Conservation (phyloP, 768 basidiomycete genomes). For the Suillus plorans region DNA sequence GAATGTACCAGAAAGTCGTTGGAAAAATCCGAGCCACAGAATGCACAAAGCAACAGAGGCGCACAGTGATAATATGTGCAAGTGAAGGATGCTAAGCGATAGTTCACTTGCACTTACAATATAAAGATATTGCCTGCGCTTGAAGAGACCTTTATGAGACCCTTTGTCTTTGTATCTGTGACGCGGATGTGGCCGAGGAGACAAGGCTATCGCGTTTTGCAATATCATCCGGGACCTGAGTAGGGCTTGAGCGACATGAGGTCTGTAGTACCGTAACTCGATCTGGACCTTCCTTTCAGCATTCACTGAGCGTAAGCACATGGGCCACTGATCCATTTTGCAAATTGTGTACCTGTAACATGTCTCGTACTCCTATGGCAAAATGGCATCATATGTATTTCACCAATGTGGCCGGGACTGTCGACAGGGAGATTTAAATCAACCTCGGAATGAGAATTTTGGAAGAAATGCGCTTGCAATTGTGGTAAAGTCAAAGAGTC, state of each 20-base stretch:
- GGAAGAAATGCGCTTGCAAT: neutral
- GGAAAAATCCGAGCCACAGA: neutral
- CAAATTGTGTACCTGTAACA: neutral
- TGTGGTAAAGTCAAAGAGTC: neutral
- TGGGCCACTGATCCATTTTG: neutral
- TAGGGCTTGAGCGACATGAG: neutral
- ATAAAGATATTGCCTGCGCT: neutral
- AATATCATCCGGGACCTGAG: neutral
- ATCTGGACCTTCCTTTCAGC: conserved; percentile 1
- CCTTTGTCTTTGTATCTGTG: neutral
- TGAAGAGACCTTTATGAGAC: neutral
- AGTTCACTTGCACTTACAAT: neutral
- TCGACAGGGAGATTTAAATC: neutral
- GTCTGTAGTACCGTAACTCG: neutral
- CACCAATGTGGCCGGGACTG: neutral
- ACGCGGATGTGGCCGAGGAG: neutral
- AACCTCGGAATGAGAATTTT: neutral
- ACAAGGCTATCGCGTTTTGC: neutral
- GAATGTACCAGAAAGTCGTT: neutral
- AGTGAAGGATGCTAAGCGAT: neutral
- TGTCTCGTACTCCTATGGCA: neutral
- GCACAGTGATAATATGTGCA: neutral
- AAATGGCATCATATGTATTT: neutral
- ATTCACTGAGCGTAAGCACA: neutral
- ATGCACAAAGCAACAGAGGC: neutral